Conservation (phyloP, 768 basidiomycete species). For the Leccinum arenicola region DNA sequence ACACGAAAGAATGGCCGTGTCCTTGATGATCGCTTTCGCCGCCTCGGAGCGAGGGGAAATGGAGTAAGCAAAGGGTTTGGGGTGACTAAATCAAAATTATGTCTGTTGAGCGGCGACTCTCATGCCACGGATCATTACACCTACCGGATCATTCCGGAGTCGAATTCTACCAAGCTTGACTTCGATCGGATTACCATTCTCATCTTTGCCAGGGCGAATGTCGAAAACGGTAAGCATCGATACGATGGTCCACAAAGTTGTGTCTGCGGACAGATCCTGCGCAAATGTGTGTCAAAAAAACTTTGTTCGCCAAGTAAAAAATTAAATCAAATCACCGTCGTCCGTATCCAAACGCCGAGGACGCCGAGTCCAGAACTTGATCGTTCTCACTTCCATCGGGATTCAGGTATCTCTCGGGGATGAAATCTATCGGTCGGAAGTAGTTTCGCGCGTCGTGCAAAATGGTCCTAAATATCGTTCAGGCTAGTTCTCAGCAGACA, state of each 20-base stretch:
- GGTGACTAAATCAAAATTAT: conserved; percentile 21
- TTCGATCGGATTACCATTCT: conserved; percentile 14
- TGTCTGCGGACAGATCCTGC: conserved; percentile 42
- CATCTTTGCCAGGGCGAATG: conserved; percentile 23
- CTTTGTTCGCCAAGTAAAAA: not conserved
- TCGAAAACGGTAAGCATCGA: conserved; percentile 29
- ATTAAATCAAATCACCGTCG: conserved; percentile 22
- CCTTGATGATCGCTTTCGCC: conserved; percentile 26
- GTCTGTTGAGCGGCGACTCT: conserved; percentile 1
- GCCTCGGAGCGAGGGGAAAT: conserved; percentile 32
- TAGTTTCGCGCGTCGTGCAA: conserved; percentile 37
- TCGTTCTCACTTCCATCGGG: conserved; percentile 36
- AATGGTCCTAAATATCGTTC: conserved; percentile 31
- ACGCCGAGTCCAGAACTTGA: conserved; percentile 28
- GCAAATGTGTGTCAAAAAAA: not conserved
- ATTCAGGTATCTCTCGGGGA: conserved; percentile 38
- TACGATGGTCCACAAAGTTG: conserved; percentile 35
- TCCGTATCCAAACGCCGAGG: conserved; percentile 37
- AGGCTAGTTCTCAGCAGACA: conserved; percentile 4
- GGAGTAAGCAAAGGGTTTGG: conserved; percentile 28
- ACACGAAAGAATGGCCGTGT: conserved; percentile 25
- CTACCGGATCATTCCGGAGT: conserved; percentile 32
- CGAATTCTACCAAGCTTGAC: conserved; percentile 21
- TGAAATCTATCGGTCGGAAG: conserved; percentile 33
- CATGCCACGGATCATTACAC: not conserved